These are phyloP conservation scores for Aspergillus phoenicis DNA, from an alignment of 2,329 filamentous ascomycete genomes.

Conservation along the genomic window DNA sequence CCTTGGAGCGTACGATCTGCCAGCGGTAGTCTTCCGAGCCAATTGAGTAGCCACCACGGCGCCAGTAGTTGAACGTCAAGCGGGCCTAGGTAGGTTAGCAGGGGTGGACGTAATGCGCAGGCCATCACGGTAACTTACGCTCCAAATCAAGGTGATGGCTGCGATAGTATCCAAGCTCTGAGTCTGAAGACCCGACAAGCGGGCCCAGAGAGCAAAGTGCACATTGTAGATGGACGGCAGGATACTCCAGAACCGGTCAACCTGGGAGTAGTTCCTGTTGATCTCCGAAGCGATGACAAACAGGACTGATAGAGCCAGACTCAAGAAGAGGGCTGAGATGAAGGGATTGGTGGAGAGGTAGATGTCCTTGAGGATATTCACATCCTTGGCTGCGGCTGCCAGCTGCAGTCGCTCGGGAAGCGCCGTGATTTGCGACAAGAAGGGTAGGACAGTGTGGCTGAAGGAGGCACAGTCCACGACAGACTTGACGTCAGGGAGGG, in stretches of 20 bases:
- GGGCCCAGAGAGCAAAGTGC: constrained; percentile 83
- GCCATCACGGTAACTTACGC: constrained; percentile 55
- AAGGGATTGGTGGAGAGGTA: constrained; percentile 88
- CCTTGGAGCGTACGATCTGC: constrained; percentile 69
- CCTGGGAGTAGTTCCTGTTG: constrained; percentile 95
- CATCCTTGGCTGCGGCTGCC: constrained; percentile 61
- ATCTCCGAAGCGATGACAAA: constrained; percentile 78
- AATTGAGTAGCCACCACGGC: constrained; percentile 84
- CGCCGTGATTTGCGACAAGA: constrained; percentile 67
- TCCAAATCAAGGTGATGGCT: constrained; percentile 74
- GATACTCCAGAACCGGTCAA: constrained; percentile 90
- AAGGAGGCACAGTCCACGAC: constrained; percentile 77
- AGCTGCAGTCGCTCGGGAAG: constrained; percentile 68
- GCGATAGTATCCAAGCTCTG: constrained; percentile 72
- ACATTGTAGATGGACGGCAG: constrained; percentile 83
- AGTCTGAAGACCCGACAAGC: constrained; percentile 70
- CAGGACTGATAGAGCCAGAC: constrained; percentile 68
- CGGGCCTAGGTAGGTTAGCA: constrained; percentile 58
- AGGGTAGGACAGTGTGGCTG: constrained; percentile 73
- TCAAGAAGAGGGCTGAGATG: constrained; percentile 71
- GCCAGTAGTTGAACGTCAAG: constrained; percentile 95
- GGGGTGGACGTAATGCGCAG: neutral
- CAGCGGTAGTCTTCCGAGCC: constrained; percentile 97
- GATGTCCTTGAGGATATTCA: constrained; percentile 66
- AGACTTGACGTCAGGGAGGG: constrained; percentile 64